phyloP scores from a whole-genome alignment of 495 filamentous ascomycete species.

The Tuber melanosporum region DNA sequence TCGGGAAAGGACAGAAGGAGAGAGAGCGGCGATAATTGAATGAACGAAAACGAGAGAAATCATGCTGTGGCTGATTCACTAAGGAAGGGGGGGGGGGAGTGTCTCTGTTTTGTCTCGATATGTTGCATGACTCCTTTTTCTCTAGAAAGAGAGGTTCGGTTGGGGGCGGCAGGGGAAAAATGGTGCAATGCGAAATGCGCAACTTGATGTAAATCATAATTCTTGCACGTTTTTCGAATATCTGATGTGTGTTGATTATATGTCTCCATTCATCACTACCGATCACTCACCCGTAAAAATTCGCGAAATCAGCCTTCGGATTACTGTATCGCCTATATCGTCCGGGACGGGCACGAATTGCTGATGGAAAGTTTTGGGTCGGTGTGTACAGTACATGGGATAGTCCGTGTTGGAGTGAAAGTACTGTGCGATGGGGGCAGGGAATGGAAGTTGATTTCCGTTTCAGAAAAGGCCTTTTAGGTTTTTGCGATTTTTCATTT shows the following conservation, averaged over 20 bases:
- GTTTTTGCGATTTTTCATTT: no score
- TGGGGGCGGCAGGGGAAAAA: background rate
- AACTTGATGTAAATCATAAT: constrained; percentile 1
- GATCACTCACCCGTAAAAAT: background rate
- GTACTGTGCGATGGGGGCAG: no score
- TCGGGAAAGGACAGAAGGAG: background rate
- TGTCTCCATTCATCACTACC: background rate
- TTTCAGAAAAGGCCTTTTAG: no score
- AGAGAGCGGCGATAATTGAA: background rate
- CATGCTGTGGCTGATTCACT: background rate
- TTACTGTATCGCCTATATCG: no score
- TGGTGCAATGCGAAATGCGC: background rate
- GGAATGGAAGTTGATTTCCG: no score
- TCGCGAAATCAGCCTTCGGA: no score
- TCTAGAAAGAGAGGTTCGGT: background rate
- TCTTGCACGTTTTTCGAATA: background rate
- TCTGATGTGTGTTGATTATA: background rate
- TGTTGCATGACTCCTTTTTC: background rate
- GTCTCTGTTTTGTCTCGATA: background rate
- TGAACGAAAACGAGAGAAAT: background rate
- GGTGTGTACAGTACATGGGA: no score
- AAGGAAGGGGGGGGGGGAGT: background rate
- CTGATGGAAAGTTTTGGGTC: no score
- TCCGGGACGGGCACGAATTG: no score
- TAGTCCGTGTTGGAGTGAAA: no score